Evolutionary conservation across 768 basidiomycete species (phyloP), one percentile per base, ranked within the genome.

Genomic region (Coprinellus micaceus): DNA sequence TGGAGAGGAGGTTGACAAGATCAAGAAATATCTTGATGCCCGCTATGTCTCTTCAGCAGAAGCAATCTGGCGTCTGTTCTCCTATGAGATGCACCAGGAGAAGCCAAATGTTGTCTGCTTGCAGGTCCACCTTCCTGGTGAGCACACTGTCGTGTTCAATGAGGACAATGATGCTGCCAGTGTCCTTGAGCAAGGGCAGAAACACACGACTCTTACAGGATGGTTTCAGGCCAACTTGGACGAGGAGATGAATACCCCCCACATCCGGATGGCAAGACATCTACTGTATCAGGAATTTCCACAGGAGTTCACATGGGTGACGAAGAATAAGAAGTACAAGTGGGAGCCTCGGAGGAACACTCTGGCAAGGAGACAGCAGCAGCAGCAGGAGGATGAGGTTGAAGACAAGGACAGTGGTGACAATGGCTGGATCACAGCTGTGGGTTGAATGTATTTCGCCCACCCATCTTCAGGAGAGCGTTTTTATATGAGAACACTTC

Each of bases 371-470:
- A n/a, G n/a, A n/a, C n/a, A n/a, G n/a, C n/a, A n/a, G n/a, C n/a
- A n/a, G n/a, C n/a, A n/a, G n/a, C n/a, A n/a, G n/a, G 36, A 37
- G 17, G 36, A 17, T 9, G 36, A 37, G 36, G 36, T 9, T 37
- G 36, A 37, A 37, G 36, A 9, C 9, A 17, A 37, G 36, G 36
- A 37, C 17, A 17, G 36, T 37, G 36, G 36, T 9, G 36, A n/a
- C n/a, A n/a, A n/a, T n/a, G n/a, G n/a, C n/a, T n/a, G n/a, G n/a
- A n/a, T 17, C 17, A 37, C 36, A 37, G 36, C 36, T 37, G 36
- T 80, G 53, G 77, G 79, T 0, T 60, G 72, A 0, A 76, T 80
- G 68, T 72, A 69, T 53, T 75, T 70, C 64, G 68, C 69, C 1
- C 54, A 59, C 41, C 77, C 77, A 7, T 66, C 66, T 29, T 52